Evolutionary conservation across 2,329 filamentous ascomycete species (phyloP).

Genomic region (Colletotrichum cuscutae): DNA sequence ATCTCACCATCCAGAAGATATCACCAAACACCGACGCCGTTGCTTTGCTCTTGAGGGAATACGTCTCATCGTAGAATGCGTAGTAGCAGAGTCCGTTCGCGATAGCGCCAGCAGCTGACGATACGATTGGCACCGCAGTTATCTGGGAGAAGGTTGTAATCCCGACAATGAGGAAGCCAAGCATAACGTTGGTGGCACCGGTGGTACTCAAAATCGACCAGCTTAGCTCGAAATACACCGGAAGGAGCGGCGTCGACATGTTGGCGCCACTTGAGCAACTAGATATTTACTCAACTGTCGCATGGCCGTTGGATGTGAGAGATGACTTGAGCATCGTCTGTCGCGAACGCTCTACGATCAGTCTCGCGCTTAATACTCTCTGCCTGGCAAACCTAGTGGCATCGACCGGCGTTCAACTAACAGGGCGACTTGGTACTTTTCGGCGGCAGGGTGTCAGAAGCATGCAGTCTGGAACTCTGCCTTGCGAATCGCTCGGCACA

Average conservation of each 20-base stretch:
- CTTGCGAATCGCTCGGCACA: not conserved
- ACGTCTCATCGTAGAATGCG: slow-evolving; percentile 48
- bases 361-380: not conserved
- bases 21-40: slow-evolving; percentile 52
- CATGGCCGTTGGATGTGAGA: not conserved
- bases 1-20: slow-evolving; percentile 50
- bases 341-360: not conserved
- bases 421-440: not conserved
- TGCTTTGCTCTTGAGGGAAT: slow-evolving; percentile 39
- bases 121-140: slow-evolving; percentile 51
- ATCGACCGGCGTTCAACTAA: not conserved
- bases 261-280: not conserved
- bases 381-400: not conserved
- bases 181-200: slow-evolving; percentile 51
- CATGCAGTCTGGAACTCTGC: not conserved
- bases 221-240: slow-evolving; percentile 53
- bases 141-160: slow-evolving; percentile 52
- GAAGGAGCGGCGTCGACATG: slow-evolving; percentile 26
- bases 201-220: slow-evolving; percentile 58
- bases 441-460: not conserved
- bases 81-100: slow-evolving; percentile 57
- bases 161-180: slow-evolving; percentile 50
- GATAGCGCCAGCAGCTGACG: slow-evolving; percentile 49
- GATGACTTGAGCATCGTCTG: not conserved
- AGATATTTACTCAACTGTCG: not conserved